phyloP scores from a whole-genome alignment of 768 basidiomycete genomes.

The Hortiboletus flavorubellus region DNA sequence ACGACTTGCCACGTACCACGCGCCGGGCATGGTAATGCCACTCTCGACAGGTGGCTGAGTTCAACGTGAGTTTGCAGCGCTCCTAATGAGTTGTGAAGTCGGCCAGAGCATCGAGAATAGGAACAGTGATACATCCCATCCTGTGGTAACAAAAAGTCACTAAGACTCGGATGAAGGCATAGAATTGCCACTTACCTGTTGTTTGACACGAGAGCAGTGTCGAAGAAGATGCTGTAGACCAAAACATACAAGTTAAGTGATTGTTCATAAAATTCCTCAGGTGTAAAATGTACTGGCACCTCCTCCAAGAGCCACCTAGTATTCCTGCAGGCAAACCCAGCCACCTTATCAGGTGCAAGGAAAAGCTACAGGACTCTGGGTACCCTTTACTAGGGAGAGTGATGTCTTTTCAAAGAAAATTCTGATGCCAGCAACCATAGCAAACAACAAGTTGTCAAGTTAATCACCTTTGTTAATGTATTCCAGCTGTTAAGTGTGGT shows the following conservation, averaged over 20 bases:
- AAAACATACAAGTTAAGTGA: constrained; percentile 8
- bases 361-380: constrained; percentile 13
- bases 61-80: constrained; percentile 28
- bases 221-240: constrained; percentile 23
- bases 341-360: constrained; percentile 7
- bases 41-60: constrained; percentile 30
- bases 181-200: constrained; percentile 6
- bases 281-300: background rate
- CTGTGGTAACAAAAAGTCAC: constrained; percentile 2
- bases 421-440: constrained; percentile 4
- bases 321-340: constrained; percentile 20
- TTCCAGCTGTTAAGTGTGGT: constrained; percentile 29
- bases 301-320: constrained; percentile 18
- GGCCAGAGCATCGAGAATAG: constrained; percentile 28
- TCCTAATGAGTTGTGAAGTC: constrained; percentile 17
- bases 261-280: background rate
- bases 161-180: background rate
- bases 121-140: constrained; percentile 27
- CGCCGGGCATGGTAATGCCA: constrained; percentile 25
- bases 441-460: constrained; percentile 2
- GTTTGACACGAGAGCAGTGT: constrained; percentile 21
- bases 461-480: constrained; percentile 29
- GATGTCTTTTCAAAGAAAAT: background rate
- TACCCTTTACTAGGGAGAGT: constrained; percentile 2
- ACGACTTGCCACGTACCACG: constrained; percentile 16